Conservation (phyloP, 2,329 filamentous ascomycete species). For the Conoideocrella luteorostrata region DNA sequence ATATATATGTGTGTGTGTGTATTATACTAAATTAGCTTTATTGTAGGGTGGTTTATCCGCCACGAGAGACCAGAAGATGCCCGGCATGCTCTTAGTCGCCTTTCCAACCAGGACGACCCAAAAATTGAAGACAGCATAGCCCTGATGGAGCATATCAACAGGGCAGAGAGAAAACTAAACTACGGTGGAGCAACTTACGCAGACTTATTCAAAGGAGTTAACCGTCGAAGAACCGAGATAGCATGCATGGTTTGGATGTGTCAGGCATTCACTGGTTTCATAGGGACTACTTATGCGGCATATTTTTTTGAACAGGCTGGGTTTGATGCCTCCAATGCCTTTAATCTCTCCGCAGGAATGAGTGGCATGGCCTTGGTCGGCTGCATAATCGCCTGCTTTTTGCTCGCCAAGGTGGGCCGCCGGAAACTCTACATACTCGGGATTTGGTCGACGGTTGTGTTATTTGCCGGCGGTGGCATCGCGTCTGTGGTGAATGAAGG, state of each 20-base stretch:
- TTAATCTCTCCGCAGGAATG: constrained; percentile 32
- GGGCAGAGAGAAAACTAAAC: constrained; percentile 32
- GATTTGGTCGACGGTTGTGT: constrained; percentile 19
- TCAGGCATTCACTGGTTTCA: constrained; percentile 19
- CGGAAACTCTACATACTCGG: constrained; percentile 34
- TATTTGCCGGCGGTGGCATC: constrained; percentile 34
- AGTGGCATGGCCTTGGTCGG: constrained; percentile 34
- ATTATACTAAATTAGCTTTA: too few relatives aligned
- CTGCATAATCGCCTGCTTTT: constrained; percentile 32
- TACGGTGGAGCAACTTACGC: constrained; percentile 22
- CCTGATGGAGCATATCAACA: constrained; percentile 34
- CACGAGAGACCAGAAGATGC: background rate
- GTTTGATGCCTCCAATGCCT: constrained; percentile 27
- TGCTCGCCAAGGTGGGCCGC: constrained; percentile 32
- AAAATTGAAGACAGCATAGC: constrained; percentile 37
- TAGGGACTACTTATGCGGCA: constrained; percentile 17
- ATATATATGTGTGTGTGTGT: too few relatives aligned
- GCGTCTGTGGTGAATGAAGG: constrained; percentile 26
- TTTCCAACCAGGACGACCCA: constrained; percentile 23
- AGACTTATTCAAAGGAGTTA: constrained; percentile 14
- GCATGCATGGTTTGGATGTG: constrained; percentile 20
- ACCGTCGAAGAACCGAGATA: constrained; percentile 22
- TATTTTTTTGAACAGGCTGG: constrained; percentile 40
- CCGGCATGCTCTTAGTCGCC: constrained; percentile 12
- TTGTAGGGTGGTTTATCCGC: constrained; percentile 1